phyloP scores from a whole-genome alignment of 257 asterid genomes.

The Petunia secreta region DNA sequence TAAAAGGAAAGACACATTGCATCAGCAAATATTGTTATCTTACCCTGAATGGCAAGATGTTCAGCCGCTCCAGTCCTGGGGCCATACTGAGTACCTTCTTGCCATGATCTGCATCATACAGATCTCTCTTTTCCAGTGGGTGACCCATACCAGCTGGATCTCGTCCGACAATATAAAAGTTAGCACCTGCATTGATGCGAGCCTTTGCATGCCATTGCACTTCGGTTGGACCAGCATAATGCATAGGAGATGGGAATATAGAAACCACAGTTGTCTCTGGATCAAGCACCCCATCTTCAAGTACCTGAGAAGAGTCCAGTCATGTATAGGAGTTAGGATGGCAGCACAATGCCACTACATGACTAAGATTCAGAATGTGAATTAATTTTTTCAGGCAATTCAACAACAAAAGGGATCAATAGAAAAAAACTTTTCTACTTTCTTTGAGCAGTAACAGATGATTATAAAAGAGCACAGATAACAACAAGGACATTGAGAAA shows the following conservation, averaged over 20 bases:
- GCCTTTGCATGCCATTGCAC: no score
- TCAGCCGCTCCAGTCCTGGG: constrained; percentile 83
- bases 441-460: no score
- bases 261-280: constrained; percentile 88
- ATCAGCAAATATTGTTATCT: neutral
- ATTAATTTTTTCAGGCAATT: no score
- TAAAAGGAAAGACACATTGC: no score
- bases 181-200: no score
- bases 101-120: constrained; percentile 91
- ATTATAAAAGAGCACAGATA: no score
- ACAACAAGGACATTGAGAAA: no score
- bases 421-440: no score
- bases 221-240: constrained; percentile 92
- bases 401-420: no score
- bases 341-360: no score
- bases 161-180: no score
- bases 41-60: constrained; percentile 87
- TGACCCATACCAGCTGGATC: no score
- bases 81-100: constrained; percentile 91
- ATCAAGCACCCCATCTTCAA: constrained; percentile 84
- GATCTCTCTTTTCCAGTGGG: constrained; percentile 78
- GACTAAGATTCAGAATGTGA: neutral
- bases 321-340: neutral
- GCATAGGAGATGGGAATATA: constrained; percentile 97
- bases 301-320: constrained; percentile 49